These are phyloP conservation scores for Annulohypoxylon moriforme DNA, from an alignment of 495 filamentous ascomycete species.

Conservation along the genomic window DNA sequence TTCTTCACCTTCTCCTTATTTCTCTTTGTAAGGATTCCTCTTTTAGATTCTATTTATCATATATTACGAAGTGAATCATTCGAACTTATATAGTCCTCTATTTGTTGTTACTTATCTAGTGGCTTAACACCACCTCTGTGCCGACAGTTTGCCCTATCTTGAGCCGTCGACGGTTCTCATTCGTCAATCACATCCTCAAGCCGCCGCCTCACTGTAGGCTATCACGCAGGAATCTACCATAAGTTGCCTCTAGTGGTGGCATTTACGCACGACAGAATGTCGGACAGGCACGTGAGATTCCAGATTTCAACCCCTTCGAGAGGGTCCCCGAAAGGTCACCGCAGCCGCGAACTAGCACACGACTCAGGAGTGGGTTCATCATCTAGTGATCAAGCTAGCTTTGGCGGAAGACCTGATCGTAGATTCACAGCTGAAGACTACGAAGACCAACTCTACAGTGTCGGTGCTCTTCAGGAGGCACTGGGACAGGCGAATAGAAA, in stretches of 20 bases:
- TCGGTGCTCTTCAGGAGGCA: constrained; percentile 47
- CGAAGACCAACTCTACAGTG: constrained; percentile 45
- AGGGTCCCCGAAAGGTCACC: constrained; percentile 26
- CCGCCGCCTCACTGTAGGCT: constrained; percentile 12
- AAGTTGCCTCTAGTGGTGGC: constrained; percentile 14
- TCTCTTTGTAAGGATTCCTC: constrained; percentile 12
- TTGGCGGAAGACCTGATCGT: constrained; percentile 48
- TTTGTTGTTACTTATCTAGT: neutral
- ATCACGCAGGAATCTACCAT: constrained; percentile 13
- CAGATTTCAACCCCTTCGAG: constrained; percentile 25
- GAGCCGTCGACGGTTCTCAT: constrained; percentile 7
- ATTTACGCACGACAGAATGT: constrained; percentile 29
- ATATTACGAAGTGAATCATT: constrained; percentile 7
- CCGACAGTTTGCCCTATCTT: constrained; percentile 5
- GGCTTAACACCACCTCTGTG: constrained; percentile 11
- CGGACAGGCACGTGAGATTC: constrained; percentile 43
- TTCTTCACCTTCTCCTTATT: constrained; percentile 12
- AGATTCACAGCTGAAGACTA: constrained; percentile 49
- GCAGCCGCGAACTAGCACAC: constrained; percentile 34
- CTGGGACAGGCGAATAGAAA: constrained; percentile 45
- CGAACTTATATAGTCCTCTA: constrained; percentile 19
- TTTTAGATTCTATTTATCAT: constrained; percentile 1
- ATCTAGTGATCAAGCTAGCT: constrained; percentile 47
- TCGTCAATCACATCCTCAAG: neutral
- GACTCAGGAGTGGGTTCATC: constrained; percentile 51